A percentile compares a stretch with the other conserved stretches of the same genome.
phyloP scores from a whole-genome alignment of 2,329 filamentous ascomycete species.

The Verticillium tricorpus region DNA sequence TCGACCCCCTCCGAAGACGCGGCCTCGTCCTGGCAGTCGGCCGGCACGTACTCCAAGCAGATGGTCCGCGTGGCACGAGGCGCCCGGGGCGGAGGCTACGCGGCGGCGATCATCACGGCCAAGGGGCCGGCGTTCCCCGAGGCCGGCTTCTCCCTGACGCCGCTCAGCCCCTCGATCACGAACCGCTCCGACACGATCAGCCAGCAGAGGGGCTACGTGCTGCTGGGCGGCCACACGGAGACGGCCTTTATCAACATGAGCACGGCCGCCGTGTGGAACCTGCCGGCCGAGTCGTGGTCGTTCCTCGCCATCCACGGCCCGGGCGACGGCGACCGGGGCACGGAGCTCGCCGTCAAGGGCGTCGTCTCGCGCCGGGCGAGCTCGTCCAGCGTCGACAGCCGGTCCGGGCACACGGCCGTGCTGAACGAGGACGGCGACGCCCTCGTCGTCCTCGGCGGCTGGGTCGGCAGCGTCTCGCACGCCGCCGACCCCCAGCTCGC shows the following conservation, averaged over 20 bases:
- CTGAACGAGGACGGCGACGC: constrained; percentile 72
- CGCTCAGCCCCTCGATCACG: constrained; percentile 64
- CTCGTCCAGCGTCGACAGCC: constrained; percentile 57
- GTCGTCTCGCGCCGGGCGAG: constrained; percentile 16
- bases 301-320: constrained; percentile 64
- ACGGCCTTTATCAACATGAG: constrained; percentile 92
- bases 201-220: constrained; percentile 72
- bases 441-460: constrained; percentile 82
- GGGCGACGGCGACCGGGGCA: constrained; percentile 10
- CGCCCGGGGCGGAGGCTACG: constrained; percentile 24
- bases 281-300: constrained; percentile 83
- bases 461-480: constrained; percentile 77
- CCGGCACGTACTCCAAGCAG: constrained; percentile 72
- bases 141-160: constrained; percentile 81
- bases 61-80: constrained; percentile 65
- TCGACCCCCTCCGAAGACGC: constrained; percentile 39
- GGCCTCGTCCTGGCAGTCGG: constrained; percentile 53
- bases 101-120: constrained; percentile 28
- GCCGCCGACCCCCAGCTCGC: constrained; percentile 79
- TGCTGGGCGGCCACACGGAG: constrained; percentile 81
- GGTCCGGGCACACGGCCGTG: constrained; percentile 85
- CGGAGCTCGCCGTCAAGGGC: constrained; percentile 51
- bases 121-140: constrained; percentile 55
- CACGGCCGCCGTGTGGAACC: constrained; percentile 77
- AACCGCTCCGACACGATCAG: constrained; percentile 61